phyloP scores from a whole-genome alignment of 441 rosid species.

The Populus hybrid region DNA sequence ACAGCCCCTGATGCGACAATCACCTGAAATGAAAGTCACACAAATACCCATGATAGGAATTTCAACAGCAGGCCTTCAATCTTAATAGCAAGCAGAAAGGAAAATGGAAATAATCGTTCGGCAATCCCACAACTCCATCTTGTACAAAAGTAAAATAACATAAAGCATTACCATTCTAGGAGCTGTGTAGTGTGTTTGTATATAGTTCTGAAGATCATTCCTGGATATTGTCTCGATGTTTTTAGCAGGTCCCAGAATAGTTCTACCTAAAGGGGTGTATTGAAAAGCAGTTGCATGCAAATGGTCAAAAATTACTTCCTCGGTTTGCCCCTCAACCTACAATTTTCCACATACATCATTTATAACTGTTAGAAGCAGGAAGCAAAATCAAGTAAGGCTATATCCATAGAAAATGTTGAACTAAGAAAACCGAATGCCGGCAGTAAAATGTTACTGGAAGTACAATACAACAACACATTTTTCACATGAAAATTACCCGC shows the following conservation, averaged over 20 bases:
- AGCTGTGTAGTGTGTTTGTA: no score
- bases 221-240: constrained; percentile 79
- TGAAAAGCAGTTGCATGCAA: constrained; percentile 98
- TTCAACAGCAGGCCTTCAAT: no score
- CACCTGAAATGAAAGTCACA: no score
- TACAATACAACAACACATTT: neutral
- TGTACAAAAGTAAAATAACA: no score
- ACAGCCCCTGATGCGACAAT: no score
- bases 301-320: constrained; percentile 97
- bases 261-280: constrained; percentile 89
- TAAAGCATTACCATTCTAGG: no score
- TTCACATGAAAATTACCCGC: neutral
- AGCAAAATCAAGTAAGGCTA: neutral
- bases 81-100: no score
- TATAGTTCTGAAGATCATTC: constrained; percentile 72
- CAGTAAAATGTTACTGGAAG: neutral
- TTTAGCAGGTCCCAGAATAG: constrained; percentile 92
- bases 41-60: no score
- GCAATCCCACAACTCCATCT: no score
- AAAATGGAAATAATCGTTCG: no score
- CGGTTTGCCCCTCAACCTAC: constrained; percentile 95
- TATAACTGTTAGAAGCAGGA: neutral
- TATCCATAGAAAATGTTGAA: neutral
- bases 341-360: constrained; percentile 15
- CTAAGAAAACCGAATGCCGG: neutral